Evolutionary conservation across 2,329 filamentous ascomycete species (phyloP).

Genomic region (Eutypa lata): DNA sequence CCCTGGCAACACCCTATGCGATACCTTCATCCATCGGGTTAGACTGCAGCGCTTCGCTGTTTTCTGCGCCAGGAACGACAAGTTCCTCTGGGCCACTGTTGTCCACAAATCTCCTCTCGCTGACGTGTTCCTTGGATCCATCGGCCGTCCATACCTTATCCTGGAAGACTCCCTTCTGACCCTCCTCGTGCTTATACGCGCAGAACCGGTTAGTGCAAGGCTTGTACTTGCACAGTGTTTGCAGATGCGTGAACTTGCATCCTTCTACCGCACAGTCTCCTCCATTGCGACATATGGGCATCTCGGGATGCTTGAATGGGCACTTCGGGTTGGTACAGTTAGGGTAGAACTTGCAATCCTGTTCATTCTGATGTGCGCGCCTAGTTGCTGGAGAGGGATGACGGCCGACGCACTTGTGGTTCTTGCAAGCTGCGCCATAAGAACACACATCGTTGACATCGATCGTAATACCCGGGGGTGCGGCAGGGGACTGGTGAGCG

Average conservation of each 20-base stretch:
- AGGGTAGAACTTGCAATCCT: slow-evolving; percentile 87
- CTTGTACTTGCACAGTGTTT: slow-evolving; percentile 83
- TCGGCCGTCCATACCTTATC: slow-evolving; percentile 89
- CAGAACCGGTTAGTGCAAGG: slow-evolving; percentile 90
- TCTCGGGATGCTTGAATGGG: slow-evolving; percentile 82
- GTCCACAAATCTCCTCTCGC: slow-evolving; percentile 83
- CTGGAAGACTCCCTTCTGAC: slow-evolving; percentile 78
- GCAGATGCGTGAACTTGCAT: slow-evolving; percentile 88
- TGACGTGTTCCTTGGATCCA: slow-evolving; percentile 64
- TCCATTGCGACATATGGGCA: slow-evolving; percentile 87
- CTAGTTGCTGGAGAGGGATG: slow-evolving; percentile 89
- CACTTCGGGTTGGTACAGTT: slow-evolving; percentile 87
- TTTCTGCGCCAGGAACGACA: slow-evolving; percentile 57
- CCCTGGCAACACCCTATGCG: slow-evolving; percentile 13
- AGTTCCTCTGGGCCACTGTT: slow-evolving; percentile 70
- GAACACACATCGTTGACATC: slow-evolving; percentile 79
- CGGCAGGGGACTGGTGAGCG: slow-evolving; percentile 90
- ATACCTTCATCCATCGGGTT: slow-evolving; percentile 36
- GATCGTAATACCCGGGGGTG: slow-evolving; percentile 71
- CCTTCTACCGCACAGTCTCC: slow-evolving; percentile 76
- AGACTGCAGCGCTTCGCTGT: slow-evolving; percentile 36
- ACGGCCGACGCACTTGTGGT: slow-evolving; percentile 85
- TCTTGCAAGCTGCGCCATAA: slow-evolving; percentile 91
- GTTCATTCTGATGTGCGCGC: slow-evolving; percentile 73
- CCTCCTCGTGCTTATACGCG: slow-evolving; percentile 85